Evolutionary conservation across 768 basidiomycete species (phyloP).

Genomic region (Lactarius pseudohatsudake): DNA sequence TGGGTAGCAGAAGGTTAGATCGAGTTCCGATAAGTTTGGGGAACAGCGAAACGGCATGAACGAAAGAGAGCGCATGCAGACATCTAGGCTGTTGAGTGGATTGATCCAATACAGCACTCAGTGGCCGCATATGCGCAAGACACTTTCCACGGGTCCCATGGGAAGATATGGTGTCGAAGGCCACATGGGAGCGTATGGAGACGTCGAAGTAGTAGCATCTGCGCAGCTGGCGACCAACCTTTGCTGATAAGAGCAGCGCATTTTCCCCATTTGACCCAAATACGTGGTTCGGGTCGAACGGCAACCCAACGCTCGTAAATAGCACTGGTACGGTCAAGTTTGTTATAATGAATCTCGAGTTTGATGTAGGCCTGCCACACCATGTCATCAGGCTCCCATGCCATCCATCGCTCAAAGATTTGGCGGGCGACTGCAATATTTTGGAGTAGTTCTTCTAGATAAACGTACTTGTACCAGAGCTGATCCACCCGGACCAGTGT

Average conservation of each 20-base stretch:
- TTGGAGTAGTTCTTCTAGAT: slow-evolving; percentile 93
- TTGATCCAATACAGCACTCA: slow-evolving; percentile 59
- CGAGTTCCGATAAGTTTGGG: slow-evolving; percentile 56
- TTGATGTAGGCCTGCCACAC: slow-evolving; percentile 99
- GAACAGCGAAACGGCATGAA: slow-evolving; percentile 55
- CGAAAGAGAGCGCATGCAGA: slow-evolving; percentile 57
- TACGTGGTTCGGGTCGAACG: slow-evolving; percentile 61
- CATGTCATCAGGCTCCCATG: slow-evolving; percentile 99
- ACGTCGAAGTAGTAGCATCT: slow-evolving; percentile 65
- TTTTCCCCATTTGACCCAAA: slow-evolving; percentile 67
- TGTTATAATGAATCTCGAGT: slow-evolving; percentile 90
- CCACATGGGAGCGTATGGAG: slow-evolving; percentile 50
- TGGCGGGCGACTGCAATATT: slow-evolving; percentile 96
- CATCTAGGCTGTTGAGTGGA: slow-evolving; percentile 57
- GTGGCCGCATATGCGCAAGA: slow-evolving; percentile 50
- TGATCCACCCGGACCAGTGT: slow-evolving; percentile 71
- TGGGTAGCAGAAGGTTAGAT: slow-evolving; percentile 60
- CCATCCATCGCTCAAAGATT: slow-evolving; percentile 99
- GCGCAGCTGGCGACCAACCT: slow-evolving; percentile 61
- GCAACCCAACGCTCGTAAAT: slow-evolving; percentile 93
- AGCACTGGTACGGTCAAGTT: slow-evolving; percentile 85
- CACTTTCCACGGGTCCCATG: slow-evolving; percentile 46
- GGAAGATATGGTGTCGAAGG: slow-evolving; percentile 52
- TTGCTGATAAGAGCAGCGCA: slow-evolving; percentile 61
- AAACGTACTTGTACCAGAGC: slow-evolving; percentile 99